Conservation (phyloP, 2,329 filamentous ascomycete genomes). For the Leptosphaerulina australis region DNA sequence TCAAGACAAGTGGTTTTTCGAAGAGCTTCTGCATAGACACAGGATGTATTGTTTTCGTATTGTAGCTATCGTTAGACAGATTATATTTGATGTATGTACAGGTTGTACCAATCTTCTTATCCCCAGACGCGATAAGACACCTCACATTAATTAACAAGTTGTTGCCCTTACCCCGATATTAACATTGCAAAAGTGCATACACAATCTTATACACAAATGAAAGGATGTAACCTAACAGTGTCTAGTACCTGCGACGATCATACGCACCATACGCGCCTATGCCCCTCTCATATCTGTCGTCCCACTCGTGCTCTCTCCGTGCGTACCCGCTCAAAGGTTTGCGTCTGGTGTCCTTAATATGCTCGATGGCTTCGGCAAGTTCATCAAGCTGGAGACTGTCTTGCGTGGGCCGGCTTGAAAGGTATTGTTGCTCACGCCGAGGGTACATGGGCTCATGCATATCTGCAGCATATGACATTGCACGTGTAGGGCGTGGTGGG, state of each 20-base stretch:
- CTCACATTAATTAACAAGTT: no score
- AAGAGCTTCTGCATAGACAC: no score
- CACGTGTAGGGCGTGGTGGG: conserved; percentile 17
- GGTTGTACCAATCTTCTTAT: background rate
- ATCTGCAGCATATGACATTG: conserved; percentile 13
- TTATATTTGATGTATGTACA: background rate
- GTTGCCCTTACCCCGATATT: no score
- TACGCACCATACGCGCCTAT: conserved; percentile 6
- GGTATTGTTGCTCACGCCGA: background rate
- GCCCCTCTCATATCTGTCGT: conserved; percentile 1
- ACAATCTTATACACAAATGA: background rate
- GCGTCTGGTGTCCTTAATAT: conserved; percentile 3
- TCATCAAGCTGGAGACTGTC: conserved; percentile 1
- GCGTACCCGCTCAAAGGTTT: background rate
- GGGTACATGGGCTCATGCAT: conserved; percentile 5
- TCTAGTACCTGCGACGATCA: background rate
- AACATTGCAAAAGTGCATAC: background rate
- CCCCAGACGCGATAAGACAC: no score
- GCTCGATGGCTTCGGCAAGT: conserved; percentile 3
- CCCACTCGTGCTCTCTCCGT: conserved; percentile 3
- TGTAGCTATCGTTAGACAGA: background rate
- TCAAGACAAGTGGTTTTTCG: no score
- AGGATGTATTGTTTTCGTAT: no score
- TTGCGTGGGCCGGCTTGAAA: background rate
- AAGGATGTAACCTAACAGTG: background rate